A percentile compares a stretch with the other conserved stretches of the same genome.
These are phyloP conservation scores for Phytophthora pini DNA, from an alignment of 352 stramenopile species.

Conservation along the genomic window DNA sequence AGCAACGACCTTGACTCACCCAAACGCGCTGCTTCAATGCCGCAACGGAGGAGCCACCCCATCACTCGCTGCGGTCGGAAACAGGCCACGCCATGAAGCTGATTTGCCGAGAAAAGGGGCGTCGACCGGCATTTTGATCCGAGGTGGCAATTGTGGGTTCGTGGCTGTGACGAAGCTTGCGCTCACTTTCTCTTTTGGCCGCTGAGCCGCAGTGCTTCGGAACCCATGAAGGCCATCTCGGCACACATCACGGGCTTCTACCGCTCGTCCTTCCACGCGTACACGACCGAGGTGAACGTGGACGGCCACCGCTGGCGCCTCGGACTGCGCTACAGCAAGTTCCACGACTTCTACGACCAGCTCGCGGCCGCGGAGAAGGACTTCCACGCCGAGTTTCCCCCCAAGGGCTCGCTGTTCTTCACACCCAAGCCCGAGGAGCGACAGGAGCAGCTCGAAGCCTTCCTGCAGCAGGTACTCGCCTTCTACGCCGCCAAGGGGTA, in stretches of 20 bases:
- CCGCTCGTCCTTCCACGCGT: conserved; percentile 52
- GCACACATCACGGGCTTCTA: conserved; percentile 62
- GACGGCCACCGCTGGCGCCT: conserved; percentile 52
- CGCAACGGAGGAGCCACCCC: conserved; percentile 7
- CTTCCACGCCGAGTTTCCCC: conserved; percentile 68
- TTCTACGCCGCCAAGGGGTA: conserved; percentile 41
- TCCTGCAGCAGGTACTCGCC: conserved; percentile 57
- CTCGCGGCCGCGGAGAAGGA: conserved; percentile 43
- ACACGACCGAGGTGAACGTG: conserved; percentile 61
- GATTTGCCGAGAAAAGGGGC: conserved; percentile 31
- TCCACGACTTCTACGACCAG: conserved; percentile 63
- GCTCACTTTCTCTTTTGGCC: conserved; percentile 31
- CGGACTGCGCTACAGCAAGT: conserved; percentile 72
- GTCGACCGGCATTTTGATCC: too few species aligned
- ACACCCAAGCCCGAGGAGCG: conserved; percentile 62
- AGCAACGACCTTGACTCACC: conserved; percentile 8
- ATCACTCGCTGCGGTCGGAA: background rate
- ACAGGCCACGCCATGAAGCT: conserved; percentile 15
- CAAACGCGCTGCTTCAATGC: conserved; percentile 8
- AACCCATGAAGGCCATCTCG: conserved; percentile 40
- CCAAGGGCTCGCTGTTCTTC: conserved; percentile 73
- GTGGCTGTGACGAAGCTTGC: background rate
- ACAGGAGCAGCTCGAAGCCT: conserved; percentile 66
- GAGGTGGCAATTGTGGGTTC: background rate
- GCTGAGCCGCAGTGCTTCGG: background rate